phyloP scores from a whole-genome alignment of 441 rosid species.

The Aquilaria agallochum region DNA sequence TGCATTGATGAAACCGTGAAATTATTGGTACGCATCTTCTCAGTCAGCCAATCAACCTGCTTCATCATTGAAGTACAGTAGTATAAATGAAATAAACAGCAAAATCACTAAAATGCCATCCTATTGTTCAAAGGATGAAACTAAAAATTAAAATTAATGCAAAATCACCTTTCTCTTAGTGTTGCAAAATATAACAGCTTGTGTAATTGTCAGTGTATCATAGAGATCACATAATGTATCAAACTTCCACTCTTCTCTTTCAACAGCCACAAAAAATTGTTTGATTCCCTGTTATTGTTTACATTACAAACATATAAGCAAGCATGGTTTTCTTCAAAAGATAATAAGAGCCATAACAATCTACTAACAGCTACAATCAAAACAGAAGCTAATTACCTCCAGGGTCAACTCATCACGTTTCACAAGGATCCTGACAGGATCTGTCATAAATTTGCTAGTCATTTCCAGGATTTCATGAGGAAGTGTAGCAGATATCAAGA shows the following conservation, averaged over 20 bases:
- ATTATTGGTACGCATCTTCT: slow-evolving; percentile 85
- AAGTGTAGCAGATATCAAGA: slow-evolving; percentile 93
- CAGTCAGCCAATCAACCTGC: slow-evolving; percentile 97
- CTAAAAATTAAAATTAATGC: neutral
- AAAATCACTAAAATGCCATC: neutral
- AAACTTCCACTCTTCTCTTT: slow-evolving; percentile 98
- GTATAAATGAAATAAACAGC: slow-evolving; percentile 1
- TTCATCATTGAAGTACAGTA: neutral
- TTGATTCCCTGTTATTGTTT: slow-evolving; percentile 65
- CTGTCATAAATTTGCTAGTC: slow-evolving; percentile 93
- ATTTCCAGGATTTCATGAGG: slow-evolving; percentile 99
- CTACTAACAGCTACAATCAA: neutral
- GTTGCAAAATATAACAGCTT: slow-evolving; percentile 97
- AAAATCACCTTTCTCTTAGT: slow-evolving; percentile 81
- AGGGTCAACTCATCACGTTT: slow-evolving; percentile 98
- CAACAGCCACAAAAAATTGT: slow-evolving; percentile 93
- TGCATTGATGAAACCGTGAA: slow-evolving; percentile 97
- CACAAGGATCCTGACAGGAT: slow-evolving; percentile 94
- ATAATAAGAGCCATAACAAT: neutral
- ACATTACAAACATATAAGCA: neutral
- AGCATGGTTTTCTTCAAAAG: neutral
- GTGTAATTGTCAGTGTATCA: slow-evolving; percentile 91
- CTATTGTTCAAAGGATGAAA: neutral
- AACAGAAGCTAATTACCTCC: slow-evolving; percentile 46
- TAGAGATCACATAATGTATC: slow-evolving; percentile 95